A percentile compares a stretch with the other conserved stretches of the same genome.
phyloP scores from a whole-genome alignment of 805 yeast genomes.

The Suhomyces sp. region DNA sequence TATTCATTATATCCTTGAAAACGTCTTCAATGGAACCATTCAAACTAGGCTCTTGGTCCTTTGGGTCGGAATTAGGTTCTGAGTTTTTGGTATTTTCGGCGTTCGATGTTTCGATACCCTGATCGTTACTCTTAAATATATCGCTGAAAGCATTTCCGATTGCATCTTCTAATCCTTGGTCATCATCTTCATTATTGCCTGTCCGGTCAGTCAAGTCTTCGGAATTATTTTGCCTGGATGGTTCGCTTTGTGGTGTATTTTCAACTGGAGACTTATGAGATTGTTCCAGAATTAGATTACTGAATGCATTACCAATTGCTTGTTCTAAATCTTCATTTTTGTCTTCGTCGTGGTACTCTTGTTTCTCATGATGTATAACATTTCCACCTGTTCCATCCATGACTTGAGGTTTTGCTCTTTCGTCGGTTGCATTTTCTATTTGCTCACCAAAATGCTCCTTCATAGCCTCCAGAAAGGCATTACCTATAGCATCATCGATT shows the following conservation, averaged over 20 bases:
- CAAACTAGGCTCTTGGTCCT: slow-evolving; percentile 1
- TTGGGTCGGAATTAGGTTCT: background rate
- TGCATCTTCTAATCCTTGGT: slow-evolving; percentile 7
- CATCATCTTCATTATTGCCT: background rate
- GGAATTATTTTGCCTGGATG: background rate
- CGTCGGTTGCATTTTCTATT: background rate
- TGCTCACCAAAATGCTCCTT: background rate
- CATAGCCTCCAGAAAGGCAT: slow-evolving; percentile 8
- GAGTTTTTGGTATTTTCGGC: background rate
- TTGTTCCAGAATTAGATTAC: background rate
- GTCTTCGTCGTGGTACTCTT: background rate
- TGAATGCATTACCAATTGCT: slow-evolving; percentile 31
- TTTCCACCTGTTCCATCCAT: background rate
- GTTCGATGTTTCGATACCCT: background rate
- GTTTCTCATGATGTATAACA: background rate
- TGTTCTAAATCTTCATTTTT: slow-evolving; percentile 18
- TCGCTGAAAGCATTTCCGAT: slow-evolving; percentile 17
- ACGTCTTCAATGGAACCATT: slow-evolving; percentile 16
- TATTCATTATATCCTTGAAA: slow-evolving; percentile 4
- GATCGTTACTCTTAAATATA: background rate
- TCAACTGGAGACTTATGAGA: background rate
- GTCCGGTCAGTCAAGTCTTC: background rate
- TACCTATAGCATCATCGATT: slow-evolving; percentile 15
- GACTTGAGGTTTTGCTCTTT: background rate
- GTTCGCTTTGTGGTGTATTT: background rate